phyloP scores from a whole-genome alignment of 352 stramenopile genomes.

The Phytophthora brassicae region DNA sequence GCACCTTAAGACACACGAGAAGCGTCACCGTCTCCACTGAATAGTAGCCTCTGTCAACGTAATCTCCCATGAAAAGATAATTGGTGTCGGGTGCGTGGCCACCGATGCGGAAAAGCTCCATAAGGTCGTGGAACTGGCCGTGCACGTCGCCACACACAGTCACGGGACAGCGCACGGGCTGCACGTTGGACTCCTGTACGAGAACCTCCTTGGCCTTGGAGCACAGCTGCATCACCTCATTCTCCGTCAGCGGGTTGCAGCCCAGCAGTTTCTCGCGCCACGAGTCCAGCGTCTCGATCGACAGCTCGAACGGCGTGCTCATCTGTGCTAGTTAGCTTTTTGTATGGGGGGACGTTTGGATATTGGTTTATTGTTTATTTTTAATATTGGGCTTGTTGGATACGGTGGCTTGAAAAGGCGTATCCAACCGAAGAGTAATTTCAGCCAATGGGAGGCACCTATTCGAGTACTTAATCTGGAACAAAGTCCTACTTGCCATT shows the following conservation, averaged over 20 bases:
- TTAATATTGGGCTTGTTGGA: no score
- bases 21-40: conserved; percentile 84
- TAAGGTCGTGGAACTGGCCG: conserved; percentile 97
- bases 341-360: no score
- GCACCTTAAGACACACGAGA: conserved; percentile 87
- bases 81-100: conserved; percentile 88
- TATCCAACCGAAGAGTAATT: no score
- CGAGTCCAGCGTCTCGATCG: conserved; percentile 89
- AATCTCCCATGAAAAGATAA: conserved; percentile 85
- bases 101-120: conserved; percentile 94
- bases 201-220: conserved; percentile 96
- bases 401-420: no score
- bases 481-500: no score
- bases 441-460: no score
- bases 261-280: conserved; percentile 95
- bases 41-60: conserved; percentile 89
- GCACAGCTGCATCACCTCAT: conserved; percentile 95
- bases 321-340: no score
- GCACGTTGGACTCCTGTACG: conserved; percentile 97
- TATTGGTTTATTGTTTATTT: no score
- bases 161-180: conserved; percentile 95
- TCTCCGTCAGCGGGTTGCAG: conserved; percentile 94
- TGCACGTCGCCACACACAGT: conserved; percentile 98
- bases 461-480: no score
- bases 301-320: conserved; percentile 74